These are phyloP conservation scores for Fibroporia radiculosa DNA, from an alignment of 768 basidiomycete species.

Conservation along the genomic window DNA sequence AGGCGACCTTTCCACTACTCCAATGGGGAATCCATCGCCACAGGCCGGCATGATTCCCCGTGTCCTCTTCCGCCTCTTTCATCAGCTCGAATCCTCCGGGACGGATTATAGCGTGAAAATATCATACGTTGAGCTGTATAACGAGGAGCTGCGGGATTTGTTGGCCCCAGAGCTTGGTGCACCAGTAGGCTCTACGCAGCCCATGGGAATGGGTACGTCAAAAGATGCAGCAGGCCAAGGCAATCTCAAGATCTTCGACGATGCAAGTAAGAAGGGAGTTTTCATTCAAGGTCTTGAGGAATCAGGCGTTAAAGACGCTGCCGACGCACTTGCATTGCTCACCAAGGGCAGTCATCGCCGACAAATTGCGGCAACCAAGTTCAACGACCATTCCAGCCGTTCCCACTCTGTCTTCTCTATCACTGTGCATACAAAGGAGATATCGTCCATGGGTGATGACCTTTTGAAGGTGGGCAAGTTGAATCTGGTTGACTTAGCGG, in stretches of 20 bases:
- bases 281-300: constrained; percentile 96
- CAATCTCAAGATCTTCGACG: constrained; percentile 89
- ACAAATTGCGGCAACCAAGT: constrained; percentile 92
- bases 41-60: constrained; percentile 96
- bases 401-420: constrained; percentile 98
- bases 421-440: constrained; percentile 87
- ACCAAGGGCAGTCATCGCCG: constrained; percentile 85
- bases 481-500: constrained; percentile 95
- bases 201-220: constrained; percentile 61
- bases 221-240: constrained; percentile 39
- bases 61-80: constrained; percentile 84
- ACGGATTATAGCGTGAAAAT: constrained; percentile 89
- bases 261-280: constrained; percentile 79
- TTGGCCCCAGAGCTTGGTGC: constrained; percentile 71
- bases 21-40: constrained; percentile 80
- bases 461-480: constrained; percentile 90
- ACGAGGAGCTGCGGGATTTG: constrained; percentile 95
- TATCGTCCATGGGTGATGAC: constrained; percentile 72
- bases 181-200: constrained; percentile 60
- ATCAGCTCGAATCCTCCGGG: constrained; percentile 69
- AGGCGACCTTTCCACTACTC: constrained; percentile 78
- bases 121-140: constrained; percentile 93
- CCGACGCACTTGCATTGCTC: constrained; percentile 76
- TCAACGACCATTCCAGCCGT: constrained; percentile 96
- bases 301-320: constrained; percentile 69